Base-by-base conservation (phyloP, 2,329 filamentous ascomycete species). In the Claviceps cyperi region DNA sequence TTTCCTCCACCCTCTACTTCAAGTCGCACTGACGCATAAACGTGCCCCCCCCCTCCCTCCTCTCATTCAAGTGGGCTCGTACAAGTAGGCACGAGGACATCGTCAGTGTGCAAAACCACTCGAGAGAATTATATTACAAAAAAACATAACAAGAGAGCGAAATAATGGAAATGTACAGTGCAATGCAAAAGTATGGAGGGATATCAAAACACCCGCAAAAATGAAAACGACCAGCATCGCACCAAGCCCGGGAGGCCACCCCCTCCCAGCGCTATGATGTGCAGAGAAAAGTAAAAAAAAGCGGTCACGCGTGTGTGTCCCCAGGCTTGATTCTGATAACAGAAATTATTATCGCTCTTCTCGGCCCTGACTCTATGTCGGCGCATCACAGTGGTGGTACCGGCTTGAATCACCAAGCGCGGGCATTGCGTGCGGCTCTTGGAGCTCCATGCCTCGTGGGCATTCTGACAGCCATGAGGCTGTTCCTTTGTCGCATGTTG, bases 121-220 rank as follows among this genome's bases (percentile, higher is more conserved):
- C 9, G 9, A 32, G 28, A 32, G 9, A 32, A 32, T 52, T 50
- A 50, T 36, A 48, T 14, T 45, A 40, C 13, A 40, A 40, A 37
- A 9, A 40, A 28, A 11, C 22, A 15, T 48, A 15, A 32, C 11
- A 37, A 52, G 46, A 37, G 48, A 53, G 45, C 46, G 11, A 49
- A 11, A 47, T 19, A 2, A 19, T 38, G 19, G 15, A 6, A 40
- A 35, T 15, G 21, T 19, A 38, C 24, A n/a, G 3, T 41, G 21
- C 14, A 35, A 22, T 24, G 38, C 24, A 48, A 43, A n/a, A 43
- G 32, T 49, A 49, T 19, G 43, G 50, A 45, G 46, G 48, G 49
- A 24, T 41, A 45, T 21, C 17, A 40, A 51, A 43, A 37, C 40
- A 39, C 35, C 40, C 13, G 40, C 40, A n/a, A 7, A n/a, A 14